Percentiles rank a stretch among this genome's conserved stretches.
Evolutionary conservation across 805 yeast species (phyloP).

Genomic region (Sporopachydermia lactativora): DNA sequence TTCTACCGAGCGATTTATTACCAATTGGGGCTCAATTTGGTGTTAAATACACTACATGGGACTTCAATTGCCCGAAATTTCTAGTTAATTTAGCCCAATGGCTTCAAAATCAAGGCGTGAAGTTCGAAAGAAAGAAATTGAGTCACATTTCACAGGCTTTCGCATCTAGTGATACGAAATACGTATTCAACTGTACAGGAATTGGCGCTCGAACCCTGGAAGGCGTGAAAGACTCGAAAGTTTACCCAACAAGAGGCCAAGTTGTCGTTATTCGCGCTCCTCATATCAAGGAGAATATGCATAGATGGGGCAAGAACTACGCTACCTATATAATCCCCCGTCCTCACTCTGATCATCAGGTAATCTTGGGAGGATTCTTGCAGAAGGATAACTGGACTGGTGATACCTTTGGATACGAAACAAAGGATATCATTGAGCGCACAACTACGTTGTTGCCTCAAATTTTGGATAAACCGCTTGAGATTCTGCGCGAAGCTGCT

Average conservation of each 20-base stretch:
- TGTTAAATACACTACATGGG: conserved; percentile 38
- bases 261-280: conserved; percentile 63
- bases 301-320: conserved; percentile 46
- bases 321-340: conserved; percentile 65
- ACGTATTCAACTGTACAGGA: conserved; percentile 68
- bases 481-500: conserved; percentile 49
- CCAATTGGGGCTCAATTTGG: conserved; percentile 41
- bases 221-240: conserved; percentile 47
- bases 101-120: conserved; percentile 35
- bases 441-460: conserved; percentile 39
- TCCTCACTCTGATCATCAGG: conserved; percentile 49
- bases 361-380: conserved; percentile 63
- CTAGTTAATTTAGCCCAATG: conserved; percentile 31
- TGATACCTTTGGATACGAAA: conserved; percentile 41
- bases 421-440: conserved; percentile 46
- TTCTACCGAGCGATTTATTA: conserved; percentile 24
- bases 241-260: conserved; percentile 72
- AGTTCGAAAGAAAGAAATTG: conserved; percentile 30
- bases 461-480: conserved; percentile 28
- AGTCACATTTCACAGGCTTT: conserved; percentile 45
- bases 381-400: conserved; percentile 51
- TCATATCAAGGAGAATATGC: conserved; percentile 41
- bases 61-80: conserved; percentile 59
- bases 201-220: conserved; percentile 48
- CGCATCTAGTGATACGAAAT: conserved; percentile 20